Evolutionary conservation across 1,284 basidiomycete genomes (phyloP), one percentile per base, ranked within the genome.

Genomic region (Quambalaria eucalypti): DNA sequence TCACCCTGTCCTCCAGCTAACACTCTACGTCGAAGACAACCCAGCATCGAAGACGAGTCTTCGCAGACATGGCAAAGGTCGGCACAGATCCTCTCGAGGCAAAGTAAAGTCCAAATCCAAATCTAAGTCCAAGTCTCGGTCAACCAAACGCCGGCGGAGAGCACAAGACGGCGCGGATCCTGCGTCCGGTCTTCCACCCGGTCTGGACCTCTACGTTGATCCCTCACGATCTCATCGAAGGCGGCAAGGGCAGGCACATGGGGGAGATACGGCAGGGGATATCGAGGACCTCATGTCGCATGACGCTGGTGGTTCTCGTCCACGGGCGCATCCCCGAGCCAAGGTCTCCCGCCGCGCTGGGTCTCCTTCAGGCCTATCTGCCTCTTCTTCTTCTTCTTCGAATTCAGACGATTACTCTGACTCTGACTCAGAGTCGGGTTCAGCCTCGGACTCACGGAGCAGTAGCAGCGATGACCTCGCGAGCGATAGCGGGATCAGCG

Each of bases 1-100:
- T 46, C 42, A 38, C 1, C 50, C 50, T 16, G 53, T 55, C 10
- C 52, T 55, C 28, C 54, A 56, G 23, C 52, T 54, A 12, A 56
- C 55, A 52, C 50, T 56, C 23, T 56, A 56, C 28, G 54, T 56
- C 14, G 54, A 56, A 55, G 54, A 56, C 25, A 33, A 56, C 30
- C 54, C 54, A 2, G 12, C 38, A 2, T 36, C 51, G n/a, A 56
- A 56, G 33, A 21, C 42, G 12, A 26, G 16, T 21, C 42, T 46
- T 5, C 42, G 42, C n/a, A n/a, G n/a, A n/a, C n/a, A n/a, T n/a
- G n/a, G n/a, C n/a, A n/a, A n/a, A n/a, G n/a, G n/a, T n/a, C n/a
- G n/a, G n/a, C n/a, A n/a, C n/a, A n/a, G n/a, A n/a, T n/a, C n/a
- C n/a, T n/a, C n/a, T n/a, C n/a, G n/a, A n/a, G n/a, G n/a, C n/a